phyloP scores from a whole-genome alignment of 768 basidiomycete genomes.

The Rossbeevera mucosa region DNA sequence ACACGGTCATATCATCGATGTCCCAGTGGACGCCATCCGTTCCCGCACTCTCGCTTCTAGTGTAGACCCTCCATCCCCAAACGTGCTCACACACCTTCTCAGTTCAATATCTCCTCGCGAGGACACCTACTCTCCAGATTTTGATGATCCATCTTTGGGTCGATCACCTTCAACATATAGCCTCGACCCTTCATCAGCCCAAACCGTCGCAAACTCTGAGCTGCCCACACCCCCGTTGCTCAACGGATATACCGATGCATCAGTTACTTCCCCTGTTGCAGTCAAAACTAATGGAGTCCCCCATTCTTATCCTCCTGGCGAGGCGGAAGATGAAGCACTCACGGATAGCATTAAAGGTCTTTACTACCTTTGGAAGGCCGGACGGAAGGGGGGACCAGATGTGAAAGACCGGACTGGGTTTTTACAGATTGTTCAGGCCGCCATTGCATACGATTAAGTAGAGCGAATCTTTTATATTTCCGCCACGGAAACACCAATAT shows the following conservation, averaged over 20 bases:
- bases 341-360: constrained; percentile 51
- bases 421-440: constrained; percentile 33
- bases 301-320: neutral
- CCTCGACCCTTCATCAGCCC: constrained; percentile 10
- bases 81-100: constrained; percentile 25
- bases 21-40: constrained; percentile 18
- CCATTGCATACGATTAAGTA: constrained; percentile 19
- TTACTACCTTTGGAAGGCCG: constrained; percentile 55
- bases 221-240: constrained; percentile 21
- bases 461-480: neutral
- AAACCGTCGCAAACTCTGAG: constrained; percentile 21
- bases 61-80: constrained; percentile 25
- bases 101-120: constrained; percentile 22
- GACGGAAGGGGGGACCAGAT: constrained; percentile 22
- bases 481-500: neutral
- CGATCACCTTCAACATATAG: constrained; percentile 7
- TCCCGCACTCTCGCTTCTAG: constrained; percentile 7
- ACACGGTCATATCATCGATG: constrained; percentile 8
- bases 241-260: constrained; percentile 7
- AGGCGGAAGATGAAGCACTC: constrained; percentile 38
- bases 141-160: constrained; percentile 6
- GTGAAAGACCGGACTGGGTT: constrained; percentile 28
- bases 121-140: constrained; percentile 10
- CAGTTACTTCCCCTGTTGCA: constrained; percentile 11
- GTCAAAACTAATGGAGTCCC: constrained; percentile 13